Base-by-base conservation (phyloP, 805 yeast genomes). In the Metschnikowia rubicola region DNA sequence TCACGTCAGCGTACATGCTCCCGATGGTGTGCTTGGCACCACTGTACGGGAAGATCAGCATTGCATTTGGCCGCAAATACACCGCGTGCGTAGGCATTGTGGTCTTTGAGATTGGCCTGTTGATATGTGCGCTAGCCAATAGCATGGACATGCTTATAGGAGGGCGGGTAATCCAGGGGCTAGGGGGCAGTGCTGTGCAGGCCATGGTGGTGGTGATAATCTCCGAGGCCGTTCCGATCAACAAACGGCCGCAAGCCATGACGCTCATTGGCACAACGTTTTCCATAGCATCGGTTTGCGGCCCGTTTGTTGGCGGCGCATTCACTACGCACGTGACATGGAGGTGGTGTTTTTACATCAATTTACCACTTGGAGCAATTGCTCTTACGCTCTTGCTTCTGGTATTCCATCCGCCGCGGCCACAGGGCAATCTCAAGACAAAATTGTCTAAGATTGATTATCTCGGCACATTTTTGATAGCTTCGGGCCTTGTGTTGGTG, bases 321-420 rank as follows among this genome's bases (percentile, higher is more conserved):
- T 77, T 85, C 47, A 73, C 86, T 2, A 64, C 78, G 2, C 66
- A 75, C 43, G 79, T 74, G 4, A 66, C 79, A 12, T 85, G 90
- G 90, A 71, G 90, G 57, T 84, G 90, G 88, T 80, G 88, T 56
- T 86, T 84, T 59, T 86, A 80, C 64, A 71, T 86, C 52, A 85
- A 84, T 61, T 61, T 86, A 33, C 88, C 89, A 3, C 63, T 83
- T 31, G 86, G 87, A 13, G 88, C 85, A 1, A 44, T 70, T 0
- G 76, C 80, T 0, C 57, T 72, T 13, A 57, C 60, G 0, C 52
- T 71, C 8, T 58, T 79, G 13, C 41, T 71, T 4, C 48, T 72
- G 5, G 66, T 73, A 15, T 75, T 78, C 59, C 66, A 71, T 30
- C 81, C 84, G 10, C 79, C 79, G 8, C 62, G 58, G 34, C 73